Conservation (phyloP, 768 basidiomycete genomes). For the Pleurotus salmoneostramineus region DNA sequence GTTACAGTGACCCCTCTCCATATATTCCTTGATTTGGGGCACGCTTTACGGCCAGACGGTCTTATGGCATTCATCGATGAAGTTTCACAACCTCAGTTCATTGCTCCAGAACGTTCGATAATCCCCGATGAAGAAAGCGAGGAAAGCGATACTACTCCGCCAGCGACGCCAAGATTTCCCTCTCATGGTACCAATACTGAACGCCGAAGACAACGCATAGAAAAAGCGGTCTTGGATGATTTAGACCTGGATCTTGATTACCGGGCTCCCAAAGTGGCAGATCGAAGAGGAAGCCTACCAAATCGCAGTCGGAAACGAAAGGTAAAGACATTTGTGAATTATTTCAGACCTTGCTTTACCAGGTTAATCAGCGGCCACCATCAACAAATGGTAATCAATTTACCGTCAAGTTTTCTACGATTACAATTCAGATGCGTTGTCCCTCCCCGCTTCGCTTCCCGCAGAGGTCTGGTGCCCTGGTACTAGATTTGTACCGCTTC, state of each 20-base stretch:
- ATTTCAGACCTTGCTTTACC: neutral
- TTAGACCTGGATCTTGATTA: conserved; percentile 52
- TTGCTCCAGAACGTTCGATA: neutral
- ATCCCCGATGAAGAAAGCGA: conserved; percentile 10
- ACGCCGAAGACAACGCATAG: conserved; percentile 36
- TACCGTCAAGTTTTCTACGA: conserved; percentile 42
- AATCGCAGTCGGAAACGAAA: no score
- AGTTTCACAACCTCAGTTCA: conserved; percentile 1
- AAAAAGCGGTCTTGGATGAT: conserved; percentile 55
- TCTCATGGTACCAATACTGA: conserved; percentile 18
- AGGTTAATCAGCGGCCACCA: conserved; percentile 11
- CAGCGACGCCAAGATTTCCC: conserved; percentile 26
- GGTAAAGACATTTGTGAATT: no score
- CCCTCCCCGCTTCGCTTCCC: conserved; percentile 45
- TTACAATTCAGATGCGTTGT: conserved; percentile 68
- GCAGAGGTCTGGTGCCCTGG: conserved; percentile 64
- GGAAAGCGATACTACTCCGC: conserved; percentile 32
- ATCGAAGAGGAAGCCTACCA: no score
- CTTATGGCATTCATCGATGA: conserved; percentile 49
- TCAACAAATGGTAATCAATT: conserved; percentile 5
- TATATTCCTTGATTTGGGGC: conserved; percentile 67
- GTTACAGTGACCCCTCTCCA: conserved; percentile 63
- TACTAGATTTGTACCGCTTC: conserved; percentile 60
- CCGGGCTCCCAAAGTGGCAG: conserved; percentile 10
- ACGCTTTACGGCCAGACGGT: conserved; percentile 31